These are phyloP conservation scores for Zoysia matrella DNA, from an alignment of 202 grass and related monocot genomes.

Conservation along the genomic window DNA sequence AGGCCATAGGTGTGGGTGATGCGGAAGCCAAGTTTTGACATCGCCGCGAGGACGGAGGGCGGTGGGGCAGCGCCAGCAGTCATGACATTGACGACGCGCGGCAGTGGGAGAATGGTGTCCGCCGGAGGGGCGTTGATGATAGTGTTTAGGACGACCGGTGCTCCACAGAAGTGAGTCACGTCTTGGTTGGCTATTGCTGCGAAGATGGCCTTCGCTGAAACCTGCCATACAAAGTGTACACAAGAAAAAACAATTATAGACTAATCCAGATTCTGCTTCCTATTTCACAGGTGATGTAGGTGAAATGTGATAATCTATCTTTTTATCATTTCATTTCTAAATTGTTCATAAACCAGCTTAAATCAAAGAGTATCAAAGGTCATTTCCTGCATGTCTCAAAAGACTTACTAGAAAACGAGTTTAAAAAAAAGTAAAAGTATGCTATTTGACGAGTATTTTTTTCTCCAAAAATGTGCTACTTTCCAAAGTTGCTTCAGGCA, in stretches of 20 bases:
- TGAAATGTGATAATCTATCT: background rate
- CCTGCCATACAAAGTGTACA: conserved; percentile 47
- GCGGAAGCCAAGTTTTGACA: conserved; percentile 81
- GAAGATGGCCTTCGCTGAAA: conserved; percentile 89
- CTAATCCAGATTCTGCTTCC: background rate
- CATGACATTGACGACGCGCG: conserved; percentile 75
- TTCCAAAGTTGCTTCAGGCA: conserved; percentile 7
- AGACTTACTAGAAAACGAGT: background rate
- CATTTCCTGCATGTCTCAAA: background rate
- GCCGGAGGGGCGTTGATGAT: conserved; percentile 82
- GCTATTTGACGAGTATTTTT: background rate
- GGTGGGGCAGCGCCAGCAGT: conserved; percentile 92
- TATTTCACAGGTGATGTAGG: background rate
- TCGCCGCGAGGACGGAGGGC: conserved; percentile 74
- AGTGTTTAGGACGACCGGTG: conserved; percentile 84
- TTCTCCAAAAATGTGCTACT: background rate
- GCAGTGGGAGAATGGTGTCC: conserved; percentile 78
- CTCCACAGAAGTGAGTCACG: conserved; percentile 90
- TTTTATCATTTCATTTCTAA: conserved; percentile 2
- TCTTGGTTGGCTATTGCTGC: conserved; percentile 79
- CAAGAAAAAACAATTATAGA: background rate
- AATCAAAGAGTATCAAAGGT: background rate
- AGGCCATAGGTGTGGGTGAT: conserved; percentile 92
- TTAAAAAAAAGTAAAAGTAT: background rate
- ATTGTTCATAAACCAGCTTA: conserved; percentile 2